Percentiles rank a stretch among this genome's conserved stretches.
phyloP scores from a whole-genome alignment of 2,329 filamentous ascomycete genomes.

The Rhinocladiella mackenziei region DNA sequence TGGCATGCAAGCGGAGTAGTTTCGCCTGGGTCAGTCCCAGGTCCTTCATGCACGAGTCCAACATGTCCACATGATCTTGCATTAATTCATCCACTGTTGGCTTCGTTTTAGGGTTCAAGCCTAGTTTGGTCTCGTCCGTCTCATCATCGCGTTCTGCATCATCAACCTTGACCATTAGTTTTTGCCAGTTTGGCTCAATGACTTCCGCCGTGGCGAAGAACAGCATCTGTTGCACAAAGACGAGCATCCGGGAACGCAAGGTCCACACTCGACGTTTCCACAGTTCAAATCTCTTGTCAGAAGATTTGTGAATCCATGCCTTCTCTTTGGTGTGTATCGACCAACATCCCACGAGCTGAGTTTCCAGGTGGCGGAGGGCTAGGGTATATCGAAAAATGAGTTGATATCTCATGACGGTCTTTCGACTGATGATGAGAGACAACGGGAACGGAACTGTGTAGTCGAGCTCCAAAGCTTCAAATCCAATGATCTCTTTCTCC shows the following conservation, averaged over 20 bases:
- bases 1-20: slow-evolving; percentile 89
- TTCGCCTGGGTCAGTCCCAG: slow-evolving; percentile 99
- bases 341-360: slow-evolving; percentile 82
- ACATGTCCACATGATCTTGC: slow-evolving; percentile 97
- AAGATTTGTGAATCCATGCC: slow-evolving; percentile 78
- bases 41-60: slow-evolving; percentile 96
- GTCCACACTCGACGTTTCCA: slow-evolving; percentile 96
- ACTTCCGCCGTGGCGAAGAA: slow-evolving; percentile 98
- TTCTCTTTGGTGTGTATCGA: slow-evolving; percentile 77
- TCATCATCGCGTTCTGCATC: slow-evolving; percentile 43
- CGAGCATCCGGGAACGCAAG: slow-evolving; percentile 85
- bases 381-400: slow-evolving; percentile 91
- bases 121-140: slow-evolving; percentile 11
- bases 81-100: slow-evolving; percentile 94
- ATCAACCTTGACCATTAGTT: slow-evolving; percentile 81
- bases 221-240: slow-evolving; percentile 92
- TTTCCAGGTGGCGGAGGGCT: slow-evolving; percentile 83
- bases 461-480: slow-evolving; percentile 89
- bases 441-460: slow-evolving; percentile 93
- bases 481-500: slow-evolving; percentile 83
- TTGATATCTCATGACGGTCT: slow-evolving; percentile 96
- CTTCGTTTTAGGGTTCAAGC: slow-evolving; percentile 43
- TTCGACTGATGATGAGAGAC: slow-evolving; percentile 89
- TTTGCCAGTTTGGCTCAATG: slow-evolving; percentile 95
- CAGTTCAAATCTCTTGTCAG: slow-evolving; percentile 68